phyloP scores from a whole-genome alignment of 345 rosid genomes.

The rapeseed (Brassica napus) region Da-Ae NC_063448.1:19737501-19738000 shows the following conservation, averaged over 20 bases:
- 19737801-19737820: conserved; percentile 36
- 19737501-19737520: conserved; percentile 98
- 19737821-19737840: conserved; percentile 2
- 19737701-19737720: conserved; percentile 19
- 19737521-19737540: conserved; percentile 79
- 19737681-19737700: conserved; percentile 18
- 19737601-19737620: conserved; percentile 74
- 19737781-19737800: conserved; percentile 14
- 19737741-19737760: conserved; percentile 12
- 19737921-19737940: neutral
- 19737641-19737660: neutral
- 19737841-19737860: conserved; percentile 16
- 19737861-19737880: conserved; percentile 18
- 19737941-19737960: conserved; percentile 2
- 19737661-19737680: conserved; percentile 2
- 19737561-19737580: conserved; percentile 47
- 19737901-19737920: conserved; percentile 18
- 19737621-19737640: conserved; percentile 53
- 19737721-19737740: neutral
- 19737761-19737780: conserved; percentile 8
- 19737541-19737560: conserved; percentile 81
- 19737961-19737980: conserved; percentile 3
- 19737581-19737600: conserved; percentile 73
- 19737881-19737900: neutral
- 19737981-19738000: neutral